phyloP scores from a whole-genome alignment of 2,329 filamentous ascomycete genomes.

The Arthrobotrys pseudoclavata region DNA sequence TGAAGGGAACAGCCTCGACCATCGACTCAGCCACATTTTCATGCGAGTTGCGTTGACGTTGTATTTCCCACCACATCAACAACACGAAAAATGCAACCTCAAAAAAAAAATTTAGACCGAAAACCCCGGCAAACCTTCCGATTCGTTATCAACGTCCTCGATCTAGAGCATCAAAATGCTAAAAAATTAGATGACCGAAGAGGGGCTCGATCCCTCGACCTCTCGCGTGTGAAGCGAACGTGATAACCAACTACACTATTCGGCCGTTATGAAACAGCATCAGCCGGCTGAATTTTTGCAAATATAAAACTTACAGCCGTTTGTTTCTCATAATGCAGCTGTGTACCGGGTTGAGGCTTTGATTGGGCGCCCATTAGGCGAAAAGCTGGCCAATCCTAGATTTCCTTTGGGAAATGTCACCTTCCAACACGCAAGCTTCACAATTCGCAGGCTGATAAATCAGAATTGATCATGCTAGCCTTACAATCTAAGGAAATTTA shows the following conservation, averaged over 20 bases:
- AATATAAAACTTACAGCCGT: slow-evolving; percentile 27
- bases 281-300: slow-evolving; percentile 6
- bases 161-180: neutral
- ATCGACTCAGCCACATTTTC: too few species aligned
- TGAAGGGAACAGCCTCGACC: too few species aligned
- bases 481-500: too few species aligned
- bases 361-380: neutral
- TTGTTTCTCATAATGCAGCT: slow-evolving; percentile 7
- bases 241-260: slow-evolving; percentile 61
- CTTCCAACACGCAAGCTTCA: too few species aligned
- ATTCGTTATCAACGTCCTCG: neutral
- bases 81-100: slow-evolving; percentile 20
- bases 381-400: neutral
- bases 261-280: slow-evolving; percentile 60
- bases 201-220: slow-evolving; percentile 61
- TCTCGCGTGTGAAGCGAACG: slow-evolving; percentile 61
- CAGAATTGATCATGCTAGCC: too few species aligned
- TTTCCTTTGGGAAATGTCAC: too few species aligned
- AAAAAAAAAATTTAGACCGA: neutral
- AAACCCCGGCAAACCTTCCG: neutral
- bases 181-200: slow-evolving; percentile 54
- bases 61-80: slow-evolving; percentile 14
- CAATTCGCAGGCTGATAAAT: too few species aligned
- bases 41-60: slow-evolving; percentile 31
- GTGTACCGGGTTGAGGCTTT: neutral